Percentiles rank a stretch among this genome's conserved stretches.
phyloP scores from a whole-genome alignment of 306 rosid species.

The Corylus americana region DNA sequence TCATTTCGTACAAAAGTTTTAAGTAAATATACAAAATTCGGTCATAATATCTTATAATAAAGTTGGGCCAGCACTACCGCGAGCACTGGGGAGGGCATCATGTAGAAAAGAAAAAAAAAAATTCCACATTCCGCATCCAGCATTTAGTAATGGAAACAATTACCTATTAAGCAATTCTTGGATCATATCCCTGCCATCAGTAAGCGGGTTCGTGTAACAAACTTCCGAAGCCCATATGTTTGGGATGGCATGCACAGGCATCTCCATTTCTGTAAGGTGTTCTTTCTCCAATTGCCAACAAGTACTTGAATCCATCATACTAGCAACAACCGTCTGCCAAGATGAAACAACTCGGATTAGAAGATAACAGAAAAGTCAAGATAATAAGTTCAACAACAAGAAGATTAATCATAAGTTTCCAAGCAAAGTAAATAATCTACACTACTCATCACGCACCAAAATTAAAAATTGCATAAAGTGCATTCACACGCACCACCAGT shows the following conservation, averaged over 20 bases:
- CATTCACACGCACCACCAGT: neutral
- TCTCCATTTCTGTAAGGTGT: constrained; percentile 42
- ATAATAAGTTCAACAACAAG: neutral
- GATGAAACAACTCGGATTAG: constrained; percentile 14
- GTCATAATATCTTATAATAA: neutral
- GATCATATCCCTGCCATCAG: constrained; percentile 58
- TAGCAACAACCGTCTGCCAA: constrained; percentile 66
- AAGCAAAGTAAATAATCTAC: neutral
- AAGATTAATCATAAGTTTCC: neutral
- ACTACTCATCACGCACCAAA: neutral
- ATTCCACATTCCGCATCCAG: neutral
- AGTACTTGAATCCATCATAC: constrained; percentile 54
- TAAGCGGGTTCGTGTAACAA: constrained; percentile 33
- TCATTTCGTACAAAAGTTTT: too few relatives aligned
- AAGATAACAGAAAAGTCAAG: neutral
- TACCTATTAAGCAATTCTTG: constrained; percentile 42
- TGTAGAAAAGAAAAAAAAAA: neutral
- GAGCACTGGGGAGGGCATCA: neutral
- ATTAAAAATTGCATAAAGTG: constrained; percentile 4
- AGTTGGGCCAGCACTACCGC: neutral
- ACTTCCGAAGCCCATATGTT: constrained; percentile 68
- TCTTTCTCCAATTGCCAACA: constrained; percentile 41
- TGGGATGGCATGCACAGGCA: constrained; percentile 34
- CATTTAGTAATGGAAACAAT: constrained; percentile 11
- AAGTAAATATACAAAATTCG: neutral